Conservation (phyloP, 306 rosid genomes). For the Delonix regia region DNA sequence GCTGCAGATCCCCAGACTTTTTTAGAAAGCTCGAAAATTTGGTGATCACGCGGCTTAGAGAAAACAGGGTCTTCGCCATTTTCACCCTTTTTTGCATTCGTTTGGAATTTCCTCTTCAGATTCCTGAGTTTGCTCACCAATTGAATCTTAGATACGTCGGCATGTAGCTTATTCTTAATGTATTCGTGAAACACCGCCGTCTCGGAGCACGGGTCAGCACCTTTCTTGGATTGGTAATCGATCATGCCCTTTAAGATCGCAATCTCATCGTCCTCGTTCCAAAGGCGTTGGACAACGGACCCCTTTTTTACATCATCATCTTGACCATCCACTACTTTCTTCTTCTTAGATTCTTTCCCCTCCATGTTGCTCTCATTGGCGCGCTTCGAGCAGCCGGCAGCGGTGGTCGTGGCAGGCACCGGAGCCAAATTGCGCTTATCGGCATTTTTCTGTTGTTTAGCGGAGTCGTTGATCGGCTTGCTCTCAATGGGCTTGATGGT, state of each 20-base stretch:
- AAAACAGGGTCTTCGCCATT: conserved; percentile 43
- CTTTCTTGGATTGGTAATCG: conserved; percentile 45
- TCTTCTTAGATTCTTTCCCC: conserved; percentile 43
- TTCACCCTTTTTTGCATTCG: conserved; percentile 31
- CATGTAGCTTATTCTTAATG: conserved; percentile 42
- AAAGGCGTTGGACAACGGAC: conserved; percentile 37
- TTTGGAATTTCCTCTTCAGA: conserved; percentile 54
- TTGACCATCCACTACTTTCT: conserved; percentile 26
- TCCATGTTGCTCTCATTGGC: conserved; percentile 17
- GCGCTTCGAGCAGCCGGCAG: conserved; percentile 30
- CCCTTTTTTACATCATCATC: conserved; percentile 50
- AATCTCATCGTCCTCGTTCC: conserved; percentile 58
- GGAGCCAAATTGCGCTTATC: conserved; percentile 10
- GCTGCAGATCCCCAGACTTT: conserved; percentile 43
- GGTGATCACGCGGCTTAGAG: conserved; percentile 43
- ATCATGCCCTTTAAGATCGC: conserved; percentile 52
- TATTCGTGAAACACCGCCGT: conserved; percentile 44
- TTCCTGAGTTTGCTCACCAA: conserved; percentile 47
- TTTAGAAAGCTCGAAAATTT: conserved; percentile 41
- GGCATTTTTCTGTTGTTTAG: conserved; percentile 19
- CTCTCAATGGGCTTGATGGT: conserved; percentile 53
- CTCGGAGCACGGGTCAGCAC: conserved; percentile 40
- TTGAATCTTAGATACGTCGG: conserved; percentile 45
- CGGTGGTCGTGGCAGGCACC: neutral
- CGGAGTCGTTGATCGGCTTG: conserved; percentile 34